These are phyloP conservation scores for Helotiales sp. DNA, from an alignment of 2,329 filamentous ascomycete genomes.

Conservation along the genomic window DNA sequence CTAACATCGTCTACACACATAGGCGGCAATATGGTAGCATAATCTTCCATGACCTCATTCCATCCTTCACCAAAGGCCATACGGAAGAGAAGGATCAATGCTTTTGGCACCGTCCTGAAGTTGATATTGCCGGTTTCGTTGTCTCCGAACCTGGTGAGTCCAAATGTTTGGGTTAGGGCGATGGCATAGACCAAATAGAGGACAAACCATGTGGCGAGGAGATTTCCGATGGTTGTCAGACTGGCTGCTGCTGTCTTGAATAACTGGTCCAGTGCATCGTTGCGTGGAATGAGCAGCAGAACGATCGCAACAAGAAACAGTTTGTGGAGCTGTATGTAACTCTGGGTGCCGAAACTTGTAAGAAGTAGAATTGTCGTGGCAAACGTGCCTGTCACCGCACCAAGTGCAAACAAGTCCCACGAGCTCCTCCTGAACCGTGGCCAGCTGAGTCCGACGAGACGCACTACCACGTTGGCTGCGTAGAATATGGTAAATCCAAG, in stretches of 20 bases:
- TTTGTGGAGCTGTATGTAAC: constrained; percentile 84
- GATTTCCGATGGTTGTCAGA: constrained; percentile 84
- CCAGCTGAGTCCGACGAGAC: constrained; percentile 89
- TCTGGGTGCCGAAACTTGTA: constrained; percentile 54
- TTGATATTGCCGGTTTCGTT: constrained; percentile 80
- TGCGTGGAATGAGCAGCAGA: constrained; percentile 87
- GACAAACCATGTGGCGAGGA: constrained; percentile 95
- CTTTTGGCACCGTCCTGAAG: constrained; percentile 90
- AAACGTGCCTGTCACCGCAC: constrained; percentile 78
- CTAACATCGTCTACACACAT: constrained; percentile 70
- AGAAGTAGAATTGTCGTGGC: constrained; percentile 78
- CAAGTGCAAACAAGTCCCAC: constrained; percentile 89
- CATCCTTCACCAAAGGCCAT: constrained; percentile 94
- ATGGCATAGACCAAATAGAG: constrained; percentile 96
- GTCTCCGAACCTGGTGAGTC: constrained; percentile 81
- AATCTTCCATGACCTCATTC: constrained; percentile 98
- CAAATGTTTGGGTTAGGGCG: constrained; percentile 92
- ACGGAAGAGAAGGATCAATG: constrained; percentile 87
- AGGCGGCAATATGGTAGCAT: constrained; percentile 74
- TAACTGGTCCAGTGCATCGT: constrained; percentile 94
- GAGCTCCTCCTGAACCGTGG: constrained; percentile 86
- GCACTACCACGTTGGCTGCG: constrained; percentile 77
- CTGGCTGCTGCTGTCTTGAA: constrained; percentile 98
- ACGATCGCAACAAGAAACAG: constrained; percentile 89
- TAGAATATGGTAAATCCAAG: constrained; percentile 81